phyloP scores from a whole-genome alignment of 2,329 filamentous ascomycete species.

The Didymellaceae sp. region DNA sequence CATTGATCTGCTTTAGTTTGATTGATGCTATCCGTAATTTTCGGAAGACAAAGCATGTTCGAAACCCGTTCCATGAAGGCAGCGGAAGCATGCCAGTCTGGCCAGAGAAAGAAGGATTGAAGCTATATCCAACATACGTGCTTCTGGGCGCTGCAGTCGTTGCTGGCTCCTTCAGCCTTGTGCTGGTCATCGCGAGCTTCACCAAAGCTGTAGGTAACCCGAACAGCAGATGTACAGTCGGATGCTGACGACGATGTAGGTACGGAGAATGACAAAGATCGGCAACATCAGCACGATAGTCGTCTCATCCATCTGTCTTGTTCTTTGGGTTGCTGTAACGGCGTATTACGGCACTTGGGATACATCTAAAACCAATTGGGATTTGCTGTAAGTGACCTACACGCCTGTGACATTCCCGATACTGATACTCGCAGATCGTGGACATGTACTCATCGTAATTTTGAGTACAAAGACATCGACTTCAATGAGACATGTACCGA shows the following conservation, averaged over 20 bases:
- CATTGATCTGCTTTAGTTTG: conserved; percentile 18
- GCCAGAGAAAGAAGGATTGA: conserved; percentile 21
- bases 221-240: neutral
- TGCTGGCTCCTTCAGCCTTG: conserved; percentile 20
- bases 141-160: conserved; percentile 20
- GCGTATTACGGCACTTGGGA: conserved; percentile 32
- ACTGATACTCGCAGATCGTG: conserved; percentile 21
- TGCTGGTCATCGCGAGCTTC: conserved; percentile 25
- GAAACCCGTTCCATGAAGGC: conserved; percentile 21
- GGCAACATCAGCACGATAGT: conserved; percentile 26
- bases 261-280: conserved; percentile 27
- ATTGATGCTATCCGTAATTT: conserved; percentile 16
- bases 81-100: conserved; percentile 27
- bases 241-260: conserved; percentile 7
- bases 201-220: conserved; percentile 17
- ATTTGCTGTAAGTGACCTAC: conserved; percentile 19
- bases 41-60: conserved; percentile 19
- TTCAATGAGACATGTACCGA: conserved; percentile 23
- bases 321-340: conserved; percentile 24
- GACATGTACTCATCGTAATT: conserved; percentile 24
- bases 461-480: conserved; percentile 22
- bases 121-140: conserved; percentile 22
- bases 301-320: conserved; percentile 22
- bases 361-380: conserved; percentile 27
- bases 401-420: neutral